Percentiles rank a stretch among this genome's conserved stretches.
These are phyloP conservation scores for Spinellus fusiger DNA, from an alignment of 192 early-diverging fungal species.

Conservation along the genomic window DNA sequence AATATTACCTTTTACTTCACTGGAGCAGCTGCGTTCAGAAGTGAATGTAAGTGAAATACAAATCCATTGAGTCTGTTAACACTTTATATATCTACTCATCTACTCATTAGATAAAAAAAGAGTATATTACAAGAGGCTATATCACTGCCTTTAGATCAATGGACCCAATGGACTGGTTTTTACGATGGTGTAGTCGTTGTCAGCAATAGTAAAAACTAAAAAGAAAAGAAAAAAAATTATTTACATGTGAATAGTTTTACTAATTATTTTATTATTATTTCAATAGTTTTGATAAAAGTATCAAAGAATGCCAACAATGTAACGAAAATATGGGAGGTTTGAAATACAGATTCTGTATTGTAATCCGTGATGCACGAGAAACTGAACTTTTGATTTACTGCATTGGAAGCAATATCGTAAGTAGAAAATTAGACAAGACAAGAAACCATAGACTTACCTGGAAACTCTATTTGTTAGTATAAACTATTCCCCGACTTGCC, in stretches of 20 bases:
- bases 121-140: not conserved
- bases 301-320: not conserved
- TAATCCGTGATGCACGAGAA: not conserved
- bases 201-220: not conserved
- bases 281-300: not conserved
- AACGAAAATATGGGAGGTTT: not conserved
- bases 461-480: not conserved
- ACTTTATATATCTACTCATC: not conserved
- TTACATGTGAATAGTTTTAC: not conserved
- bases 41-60: not conserved
- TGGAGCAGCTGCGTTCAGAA: too few species aligned
- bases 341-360: not conserved
- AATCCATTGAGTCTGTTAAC: not conserved
- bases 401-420: not conserved
- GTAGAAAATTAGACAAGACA: too few species aligned
- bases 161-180: not conserved
- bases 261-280: not conserved
- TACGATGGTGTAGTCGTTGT: not conserved
- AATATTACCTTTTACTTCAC: too few species aligned
- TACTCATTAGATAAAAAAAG: not conserved
- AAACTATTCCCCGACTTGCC: not conserved
- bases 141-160: not conserved
- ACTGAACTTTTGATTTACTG: not conserved
- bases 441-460: not conserved
- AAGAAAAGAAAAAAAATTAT: not conserved